Percentiles rank a stretch among this genome's conserved stretches.
Conservation (phyloP, 257 asterid genomes). For the Phtheirospermum japonicum region DNA sequence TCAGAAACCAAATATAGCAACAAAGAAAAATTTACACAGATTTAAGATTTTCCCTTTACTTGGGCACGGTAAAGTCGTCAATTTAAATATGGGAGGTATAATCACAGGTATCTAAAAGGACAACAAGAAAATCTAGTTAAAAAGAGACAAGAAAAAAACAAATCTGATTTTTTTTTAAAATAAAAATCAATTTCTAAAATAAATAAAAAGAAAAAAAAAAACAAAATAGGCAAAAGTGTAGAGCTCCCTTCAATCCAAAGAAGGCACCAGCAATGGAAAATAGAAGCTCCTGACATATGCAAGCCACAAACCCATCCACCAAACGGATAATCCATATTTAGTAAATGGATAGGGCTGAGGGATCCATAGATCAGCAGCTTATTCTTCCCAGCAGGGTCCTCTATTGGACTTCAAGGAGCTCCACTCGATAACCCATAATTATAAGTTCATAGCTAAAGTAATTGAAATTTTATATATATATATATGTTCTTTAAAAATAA, state of each 20-base stretch:
- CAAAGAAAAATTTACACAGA: constrained; percentile 10
- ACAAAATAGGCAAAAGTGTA: constrained; percentile 31
- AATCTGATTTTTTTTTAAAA: neutral
- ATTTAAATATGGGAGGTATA: neutral
- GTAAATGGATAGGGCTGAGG: constrained; percentile 61
- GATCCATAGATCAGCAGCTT: constrained; percentile 86
- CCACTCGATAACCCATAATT: constrained; percentile 37
- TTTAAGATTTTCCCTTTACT: constrained; percentile 7
- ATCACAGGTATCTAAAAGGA: constrained; percentile 23
- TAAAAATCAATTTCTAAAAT: neutral
- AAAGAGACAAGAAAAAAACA: constrained; percentile 23
- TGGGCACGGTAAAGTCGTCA: neutral
- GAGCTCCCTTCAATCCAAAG: constrained; percentile 98
- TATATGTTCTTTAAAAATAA: too few species aligned
- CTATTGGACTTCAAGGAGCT: constrained; percentile 96
- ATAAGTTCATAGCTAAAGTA: too few species aligned
- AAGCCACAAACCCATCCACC: constrained; percentile 72
- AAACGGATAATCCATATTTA: too few species aligned
- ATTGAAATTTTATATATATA: too few species aligned
- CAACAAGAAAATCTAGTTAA: constrained; percentile 19
- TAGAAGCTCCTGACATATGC: constrained; percentile 81
- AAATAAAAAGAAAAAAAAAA: neutral
- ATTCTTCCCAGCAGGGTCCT: constrained; percentile 59
- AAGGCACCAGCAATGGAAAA: constrained; percentile 48
- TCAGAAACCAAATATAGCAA: constrained; percentile 43